Evolutionary conservation across 306 rosid species (phyloP).

Genomic region (Cicer chorassanicum): DNA sequence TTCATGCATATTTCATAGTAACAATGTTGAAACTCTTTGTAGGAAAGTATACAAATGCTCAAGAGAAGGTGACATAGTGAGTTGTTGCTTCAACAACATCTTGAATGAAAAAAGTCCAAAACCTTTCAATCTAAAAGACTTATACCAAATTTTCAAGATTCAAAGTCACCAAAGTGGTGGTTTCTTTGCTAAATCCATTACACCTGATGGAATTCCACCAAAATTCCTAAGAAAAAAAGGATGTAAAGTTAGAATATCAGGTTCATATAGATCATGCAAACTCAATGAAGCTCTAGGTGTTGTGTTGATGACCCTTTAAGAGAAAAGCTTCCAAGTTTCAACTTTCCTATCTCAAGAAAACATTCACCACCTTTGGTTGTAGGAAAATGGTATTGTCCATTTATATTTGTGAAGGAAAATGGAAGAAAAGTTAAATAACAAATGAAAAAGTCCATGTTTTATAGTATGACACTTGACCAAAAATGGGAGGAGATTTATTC

Average conservation of each 20-base stretch:
- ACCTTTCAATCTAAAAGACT: slow-evolving; percentile 62
- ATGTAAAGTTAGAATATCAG: slow-evolving; percentile 68
- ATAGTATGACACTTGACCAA: slow-evolving; percentile 74
- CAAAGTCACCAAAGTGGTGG: slow-evolving; percentile 70
- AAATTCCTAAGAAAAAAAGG: slow-evolving; percentile 72
- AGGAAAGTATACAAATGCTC: slow-evolving; percentile 81
- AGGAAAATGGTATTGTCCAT: slow-evolving; percentile 86
- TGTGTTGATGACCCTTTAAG: slow-evolving; percentile 62
- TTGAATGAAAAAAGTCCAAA: slow-evolving; percentile 71
- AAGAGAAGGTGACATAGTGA: slow-evolving; percentile 68
- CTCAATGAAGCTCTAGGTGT: slow-evolving; percentile 70
- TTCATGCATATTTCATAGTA: neutral
- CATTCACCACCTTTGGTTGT: slow-evolving; percentile 58
- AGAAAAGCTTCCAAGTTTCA: slow-evolving; percentile 60
- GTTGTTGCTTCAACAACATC: slow-evolving; percentile 66
- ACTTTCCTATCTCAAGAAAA: slow-evolving; percentile 60
- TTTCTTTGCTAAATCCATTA: slow-evolving; percentile 68
- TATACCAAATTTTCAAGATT: slow-evolving; percentile 76
- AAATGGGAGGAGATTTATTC: slow-evolving; percentile 83
- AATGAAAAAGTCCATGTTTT: slow-evolving; percentile 68
- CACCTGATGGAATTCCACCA: slow-evolving; percentile 83
- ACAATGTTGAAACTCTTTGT: slow-evolving; percentile 42
- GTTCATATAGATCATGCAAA: slow-evolving; percentile 47
- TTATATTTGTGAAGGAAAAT: slow-evolving; percentile 71
- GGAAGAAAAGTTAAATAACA: slow-evolving; percentile 48